A percentile compares a stretch with the other conserved stretches of the same genome.
phyloP scores from a whole-genome alignment of 805 yeast genomes.

The Lachancea cidri region DNA sequence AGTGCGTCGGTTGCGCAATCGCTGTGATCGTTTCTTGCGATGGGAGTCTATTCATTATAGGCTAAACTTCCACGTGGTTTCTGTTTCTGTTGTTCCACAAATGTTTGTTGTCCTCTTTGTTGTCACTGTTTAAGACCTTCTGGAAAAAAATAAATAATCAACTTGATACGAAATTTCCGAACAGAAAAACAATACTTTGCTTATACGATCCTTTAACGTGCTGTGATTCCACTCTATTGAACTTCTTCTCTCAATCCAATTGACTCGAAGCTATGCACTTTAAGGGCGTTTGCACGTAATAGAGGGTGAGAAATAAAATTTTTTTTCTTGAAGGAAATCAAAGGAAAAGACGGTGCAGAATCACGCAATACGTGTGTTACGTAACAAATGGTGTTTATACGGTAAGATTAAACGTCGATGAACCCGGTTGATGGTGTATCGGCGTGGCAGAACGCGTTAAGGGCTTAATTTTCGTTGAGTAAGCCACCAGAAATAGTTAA shows the following conservation, averaged over 20 bases:
- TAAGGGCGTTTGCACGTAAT: neutral
- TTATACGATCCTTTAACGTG: neutral
- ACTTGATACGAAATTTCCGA: neutral
- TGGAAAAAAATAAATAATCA: neutral
- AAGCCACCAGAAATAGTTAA: neutral
- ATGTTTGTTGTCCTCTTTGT: constrained; percentile 10
- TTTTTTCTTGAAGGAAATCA: neutral
- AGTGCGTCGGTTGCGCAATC: neutral
- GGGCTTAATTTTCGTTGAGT: neutral
- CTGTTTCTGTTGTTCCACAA: constrained; percentile 14
- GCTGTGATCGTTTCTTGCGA: constrained; percentile 7
- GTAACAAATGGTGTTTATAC: neutral
- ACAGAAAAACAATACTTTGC: neutral
- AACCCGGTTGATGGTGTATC: neutral
- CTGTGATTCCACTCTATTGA: neutral
- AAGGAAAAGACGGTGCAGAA: neutral
- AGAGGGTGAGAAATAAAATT: neutral
- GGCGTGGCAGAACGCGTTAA: neutral
- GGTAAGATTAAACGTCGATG: neutral
- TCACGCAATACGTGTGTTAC: neutral
- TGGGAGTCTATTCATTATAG: constrained; percentile 5
- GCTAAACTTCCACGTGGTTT: constrained; percentile 1
- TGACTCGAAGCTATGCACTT: neutral
- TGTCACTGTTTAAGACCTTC: neutral
- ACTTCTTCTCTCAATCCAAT: neutral